A percentile compares a stretch with the other conserved stretches of the same genome.
These are phyloP conservation scores for Symbiotaphrina buchneri DNA, from an alignment of 495 filamentous ascomycete genomes.

Conservation along the genomic window DNA sequence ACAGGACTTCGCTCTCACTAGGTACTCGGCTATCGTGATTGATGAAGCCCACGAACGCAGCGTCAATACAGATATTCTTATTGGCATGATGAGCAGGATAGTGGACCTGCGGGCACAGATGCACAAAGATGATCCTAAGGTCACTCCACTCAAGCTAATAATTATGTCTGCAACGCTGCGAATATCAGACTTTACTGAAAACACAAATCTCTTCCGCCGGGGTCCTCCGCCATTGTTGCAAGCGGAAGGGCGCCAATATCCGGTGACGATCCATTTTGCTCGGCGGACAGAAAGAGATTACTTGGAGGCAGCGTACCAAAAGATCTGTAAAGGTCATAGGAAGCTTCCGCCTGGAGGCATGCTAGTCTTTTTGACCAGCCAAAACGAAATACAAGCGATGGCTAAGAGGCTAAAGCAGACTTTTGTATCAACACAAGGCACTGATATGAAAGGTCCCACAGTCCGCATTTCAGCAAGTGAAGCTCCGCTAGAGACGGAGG, in stretches of 20 bases:
- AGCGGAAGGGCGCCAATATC: constrained; percentile 82
- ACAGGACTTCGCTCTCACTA: constrained; percentile 72
- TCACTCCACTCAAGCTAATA: constrained; percentile 49
- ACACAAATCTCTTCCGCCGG: constrained; percentile 52
- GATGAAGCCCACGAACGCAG: constrained; percentile 97
- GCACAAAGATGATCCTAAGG: constrained; percentile 28
- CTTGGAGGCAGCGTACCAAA: constrained; percentile 68
- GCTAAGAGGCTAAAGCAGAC: constrained; percentile 53
- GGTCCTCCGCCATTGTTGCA: constrained; percentile 63
- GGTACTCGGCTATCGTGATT: constrained; percentile 85
- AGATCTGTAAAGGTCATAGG: constrained; percentile 69
- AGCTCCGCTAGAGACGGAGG: constrained; percentile 63
- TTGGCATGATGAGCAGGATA: constrained; percentile 87
- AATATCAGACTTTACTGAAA: constrained; percentile 77
- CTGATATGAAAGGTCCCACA: constrained; percentile 29
- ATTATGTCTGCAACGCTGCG: constrained; percentile 96
- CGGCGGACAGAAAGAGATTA: constrained; percentile 71
- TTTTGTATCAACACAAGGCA: constrained; percentile 34
- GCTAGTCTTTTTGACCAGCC: constrained; percentile 88
- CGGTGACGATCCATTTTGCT: constrained; percentile 77
- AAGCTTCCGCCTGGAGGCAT: constrained; percentile 84
- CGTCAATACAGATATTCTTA: constrained; percentile 90
- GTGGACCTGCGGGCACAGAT: constrained; percentile 52
- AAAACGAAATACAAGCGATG: constrained; percentile 68
- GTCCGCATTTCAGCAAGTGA: constrained; percentile 58